Evolutionary conservation across 2,329 filamentous ascomycete species (phyloP).

Genomic region (Sordariomycetes sp.): DNA sequence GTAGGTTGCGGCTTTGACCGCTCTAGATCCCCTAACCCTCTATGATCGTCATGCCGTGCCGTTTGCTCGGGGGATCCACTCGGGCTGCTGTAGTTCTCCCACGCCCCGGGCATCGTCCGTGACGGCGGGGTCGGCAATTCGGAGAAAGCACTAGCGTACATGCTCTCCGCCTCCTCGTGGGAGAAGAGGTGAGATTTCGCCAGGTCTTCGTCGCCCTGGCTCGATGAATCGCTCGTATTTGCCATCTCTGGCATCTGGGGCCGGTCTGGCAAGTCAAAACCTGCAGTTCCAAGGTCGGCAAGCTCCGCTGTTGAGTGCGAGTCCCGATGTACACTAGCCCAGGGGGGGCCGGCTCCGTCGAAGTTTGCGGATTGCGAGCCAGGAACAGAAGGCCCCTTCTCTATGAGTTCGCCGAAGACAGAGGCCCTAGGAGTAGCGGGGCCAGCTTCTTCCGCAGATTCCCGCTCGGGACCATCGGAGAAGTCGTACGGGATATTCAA

Average conservation of each 20-base stretch:
- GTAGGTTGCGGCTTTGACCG: not conserved
- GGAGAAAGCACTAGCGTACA: slow-evolving; percentile 72
- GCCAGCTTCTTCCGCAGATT: slow-evolving; percentile 23
- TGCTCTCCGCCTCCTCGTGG: slow-evolving; percentile 72
- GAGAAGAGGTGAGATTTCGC: slow-evolving; percentile 60
- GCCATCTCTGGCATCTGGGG: not conserved
- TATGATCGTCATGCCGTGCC: not conserved
- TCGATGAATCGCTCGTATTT: not conserved
- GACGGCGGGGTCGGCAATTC: slow-evolving; percentile 4
- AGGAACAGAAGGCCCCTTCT: not conserved
- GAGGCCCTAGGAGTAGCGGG: slow-evolving; percentile 45
- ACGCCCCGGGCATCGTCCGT: slow-evolving; percentile 38
- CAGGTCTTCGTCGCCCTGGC: slow-evolving; percentile 35
- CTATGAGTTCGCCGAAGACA: slow-evolving; percentile 24
- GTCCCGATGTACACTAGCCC: slow-evolving; percentile 2
- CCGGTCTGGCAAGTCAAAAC: not conserved
- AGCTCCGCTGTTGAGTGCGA: not conserved
- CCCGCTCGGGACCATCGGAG: slow-evolving; percentile 15
- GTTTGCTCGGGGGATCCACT: not conserved
- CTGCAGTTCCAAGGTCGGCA: not conserved
- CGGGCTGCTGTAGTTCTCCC: slow-evolving; percentile 25
- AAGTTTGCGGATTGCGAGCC: not conserved
- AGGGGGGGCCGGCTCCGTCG: not conserved
- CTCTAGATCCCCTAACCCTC: not conserved
- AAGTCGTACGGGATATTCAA: slow-evolving; percentile 46